Evolutionary conservation across 164 flowering plant species (phyloP).

Genomic region (Berberis thunbergii): DNA sequence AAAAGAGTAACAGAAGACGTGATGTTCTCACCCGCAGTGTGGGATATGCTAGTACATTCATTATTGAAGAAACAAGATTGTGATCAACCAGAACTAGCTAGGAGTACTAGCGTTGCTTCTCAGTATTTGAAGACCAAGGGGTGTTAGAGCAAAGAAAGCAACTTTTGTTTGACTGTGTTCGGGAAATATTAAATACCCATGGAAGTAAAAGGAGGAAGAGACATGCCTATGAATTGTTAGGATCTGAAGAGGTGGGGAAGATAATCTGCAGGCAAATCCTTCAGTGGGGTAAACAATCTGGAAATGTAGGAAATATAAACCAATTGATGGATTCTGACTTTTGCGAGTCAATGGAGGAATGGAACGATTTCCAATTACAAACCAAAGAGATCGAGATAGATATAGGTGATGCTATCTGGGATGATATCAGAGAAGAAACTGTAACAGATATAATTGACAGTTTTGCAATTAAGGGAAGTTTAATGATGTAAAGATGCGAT

Average conservation of each 20-base stretch:
- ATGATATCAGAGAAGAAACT: constrained; percentile 26
- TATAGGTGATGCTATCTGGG: constrained; percentile 33
- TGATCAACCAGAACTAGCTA: not conserved
- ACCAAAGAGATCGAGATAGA: constrained; percentile 19
- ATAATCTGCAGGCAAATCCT: constrained; percentile 22
- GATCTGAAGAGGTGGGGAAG: constrained; percentile 30
- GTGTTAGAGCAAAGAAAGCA: constrained; percentile 16
- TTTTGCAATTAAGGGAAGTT: not conserved
- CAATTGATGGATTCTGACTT: constrained; percentile 19
- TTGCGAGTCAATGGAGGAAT: constrained; percentile 19
- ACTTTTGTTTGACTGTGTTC: constrained; percentile 29
- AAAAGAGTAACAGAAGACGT: constrained; percentile 23
- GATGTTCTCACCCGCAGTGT: constrained; percentile 28
- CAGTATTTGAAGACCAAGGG: constrained; percentile 16
- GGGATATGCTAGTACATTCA: constrained; percentile 22
- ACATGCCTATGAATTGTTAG: constrained; percentile 9
- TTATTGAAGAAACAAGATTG: constrained; percentile 15
- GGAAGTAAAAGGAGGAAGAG: constrained; percentile 1
- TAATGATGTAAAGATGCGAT: no score
- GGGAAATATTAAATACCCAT: constrained; percentile 25
- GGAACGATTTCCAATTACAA: constrained; percentile 16
- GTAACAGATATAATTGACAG: constrained; percentile 15
- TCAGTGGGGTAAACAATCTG: constrained; percentile 24
- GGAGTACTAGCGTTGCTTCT: constrained; percentile 3
- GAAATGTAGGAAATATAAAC: constrained; percentile 20